Evolutionary conservation across 1,284 basidiomycete genomes (phyloP).

Genomic region (Athelia psychrophila): DNA sequence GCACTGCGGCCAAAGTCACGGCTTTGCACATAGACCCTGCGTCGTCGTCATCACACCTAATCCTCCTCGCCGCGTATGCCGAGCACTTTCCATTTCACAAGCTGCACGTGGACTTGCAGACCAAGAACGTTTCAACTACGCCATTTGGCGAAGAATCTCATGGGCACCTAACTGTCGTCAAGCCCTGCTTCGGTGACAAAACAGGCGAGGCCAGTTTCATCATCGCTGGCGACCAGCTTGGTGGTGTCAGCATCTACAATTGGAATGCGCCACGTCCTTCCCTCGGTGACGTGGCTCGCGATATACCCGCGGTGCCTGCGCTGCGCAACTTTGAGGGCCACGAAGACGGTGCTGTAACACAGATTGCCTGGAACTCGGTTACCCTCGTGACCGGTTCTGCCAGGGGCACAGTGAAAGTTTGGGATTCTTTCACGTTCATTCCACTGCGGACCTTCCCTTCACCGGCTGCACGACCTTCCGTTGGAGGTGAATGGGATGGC

Average conservation of each 20-base stretch:
- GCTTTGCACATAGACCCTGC: conserved; percentile 20
- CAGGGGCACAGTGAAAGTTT: conserved; percentile 60
- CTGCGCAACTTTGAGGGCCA: conserved; percentile 56
- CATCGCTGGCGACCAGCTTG: conserved; percentile 56
- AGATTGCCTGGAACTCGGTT: conserved; percentile 57
- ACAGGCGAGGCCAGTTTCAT: conserved; percentile 44
- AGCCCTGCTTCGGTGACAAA: conserved; percentile 42
- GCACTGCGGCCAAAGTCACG: conserved; percentile 2
- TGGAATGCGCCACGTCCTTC: conserved; percentile 31
- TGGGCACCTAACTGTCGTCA: conserved; percentile 43
- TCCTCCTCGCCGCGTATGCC: conserved; percentile 44
- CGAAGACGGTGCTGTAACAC: conserved; percentile 54
- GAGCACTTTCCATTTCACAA: conserved; percentile 49
- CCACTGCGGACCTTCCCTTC: conserved; percentile 52
- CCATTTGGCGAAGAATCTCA: conserved; percentile 52
- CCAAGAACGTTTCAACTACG: conserved; percentile 31
- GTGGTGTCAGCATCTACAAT: conserved; percentile 57
- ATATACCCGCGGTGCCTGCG: conserved; percentile 24
- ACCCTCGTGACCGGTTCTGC: conserved; percentile 64
- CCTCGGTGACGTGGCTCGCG: conserved; percentile 3
- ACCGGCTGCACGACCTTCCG: conserved; percentile 37
- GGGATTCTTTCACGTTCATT: conserved; percentile 65
- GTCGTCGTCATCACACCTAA: conserved; percentile 9
- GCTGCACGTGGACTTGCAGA: conserved; percentile 28
- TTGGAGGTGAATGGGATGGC: conserved; percentile 36